A percentile compares a stretch with the other conserved stretches of the same genome.
phyloP scores from a whole-genome alignment of 2,329 filamentous ascomycete species.

The Dothideomycetes sp. region DNA sequence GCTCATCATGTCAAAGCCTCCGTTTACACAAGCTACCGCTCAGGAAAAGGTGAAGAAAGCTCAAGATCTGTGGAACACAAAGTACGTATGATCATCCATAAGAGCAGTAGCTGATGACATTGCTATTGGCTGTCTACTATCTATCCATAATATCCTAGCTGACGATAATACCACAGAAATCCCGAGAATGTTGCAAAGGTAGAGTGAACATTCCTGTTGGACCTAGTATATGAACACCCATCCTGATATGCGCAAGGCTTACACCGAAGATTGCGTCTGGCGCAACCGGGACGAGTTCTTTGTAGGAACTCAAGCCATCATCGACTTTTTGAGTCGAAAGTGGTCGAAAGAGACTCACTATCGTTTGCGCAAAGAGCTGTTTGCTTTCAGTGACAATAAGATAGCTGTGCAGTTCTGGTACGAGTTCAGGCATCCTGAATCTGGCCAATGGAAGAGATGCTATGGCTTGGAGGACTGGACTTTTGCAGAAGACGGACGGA shows the following conservation, averaged over 20 bases:
- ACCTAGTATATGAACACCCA: background rate
- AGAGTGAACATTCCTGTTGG: background rate
- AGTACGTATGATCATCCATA: constrained; percentile 43
- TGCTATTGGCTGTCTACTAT: no score
- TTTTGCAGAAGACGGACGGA: constrained; percentile 58
- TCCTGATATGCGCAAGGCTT: constrained; percentile 45
- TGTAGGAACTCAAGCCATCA: constrained; percentile 57
- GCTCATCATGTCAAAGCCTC: constrained; percentile 41
- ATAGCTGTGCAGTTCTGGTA: constrained; percentile 92
- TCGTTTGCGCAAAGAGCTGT: constrained; percentile 71
- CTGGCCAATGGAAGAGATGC: constrained; percentile 72
- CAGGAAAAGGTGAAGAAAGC: constrained; percentile 71
- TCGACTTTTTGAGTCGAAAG: constrained; percentile 60
- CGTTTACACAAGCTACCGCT: constrained; percentile 67
- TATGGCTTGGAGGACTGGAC: constrained; percentile 80
- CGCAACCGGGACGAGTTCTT: constrained; percentile 67
- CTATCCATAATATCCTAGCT: background rate
- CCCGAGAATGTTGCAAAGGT: constrained; percentile 10
- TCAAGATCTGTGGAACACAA: constrained; percentile 74
- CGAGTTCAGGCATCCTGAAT: constrained; percentile 60
- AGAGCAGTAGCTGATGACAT: no score
- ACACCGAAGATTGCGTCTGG: constrained; percentile 71
- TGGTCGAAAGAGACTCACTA: constrained; percentile 67
- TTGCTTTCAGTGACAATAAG: constrained; percentile 63
- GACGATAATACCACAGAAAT: constrained; percentile 2